A percentile compares a stretch with the other conserved stretches of the same genome.
These are phyloP conservation scores for Ricinus communis DNA, from an alignment of 345 rosid species.

Conservation along the genomic window DNA sequence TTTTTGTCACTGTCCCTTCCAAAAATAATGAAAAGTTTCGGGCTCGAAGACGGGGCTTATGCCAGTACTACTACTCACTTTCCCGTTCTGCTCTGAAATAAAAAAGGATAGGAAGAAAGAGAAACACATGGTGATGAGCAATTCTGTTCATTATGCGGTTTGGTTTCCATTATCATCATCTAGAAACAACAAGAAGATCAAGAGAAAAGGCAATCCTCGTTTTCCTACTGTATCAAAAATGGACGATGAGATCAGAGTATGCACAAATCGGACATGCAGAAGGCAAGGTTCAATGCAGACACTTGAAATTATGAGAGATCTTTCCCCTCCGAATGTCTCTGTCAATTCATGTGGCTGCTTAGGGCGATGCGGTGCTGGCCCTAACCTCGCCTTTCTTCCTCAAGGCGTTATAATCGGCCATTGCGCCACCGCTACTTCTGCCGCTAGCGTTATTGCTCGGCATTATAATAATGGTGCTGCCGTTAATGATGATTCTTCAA, in stretches of 20 bases:
- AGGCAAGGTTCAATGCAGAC: slow-evolving; percentile 73
- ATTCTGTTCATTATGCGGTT: too few species aligned
- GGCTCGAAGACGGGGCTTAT: too few species aligned
- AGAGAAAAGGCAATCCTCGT: not conserved
- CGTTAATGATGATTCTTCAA: slow-evolving; percentile 29
- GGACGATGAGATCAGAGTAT: slow-evolving; percentile 21
- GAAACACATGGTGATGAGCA: too few species aligned
- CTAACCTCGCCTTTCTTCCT: slow-evolving; percentile 74
- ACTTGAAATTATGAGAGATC: slow-evolving; percentile 53
- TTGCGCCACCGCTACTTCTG: slow-evolving; percentile 68
- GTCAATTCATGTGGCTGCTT: slow-evolving; percentile 71
- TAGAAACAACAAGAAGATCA: too few species aligned
- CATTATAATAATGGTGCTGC: slow-evolving; percentile 9
- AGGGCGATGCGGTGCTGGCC: slow-evolving; percentile 88
- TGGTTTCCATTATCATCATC: too few species aligned
- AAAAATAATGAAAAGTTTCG: too few species aligned
- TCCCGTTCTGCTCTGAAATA: too few species aligned
- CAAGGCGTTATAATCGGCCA: slow-evolving; percentile 57
- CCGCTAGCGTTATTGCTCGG: slow-evolving; percentile 50
- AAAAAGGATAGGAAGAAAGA: too few species aligned
- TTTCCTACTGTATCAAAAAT: not conserved
- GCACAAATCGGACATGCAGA: slow-evolving; percentile 46
- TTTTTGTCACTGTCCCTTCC: too few species aligned
- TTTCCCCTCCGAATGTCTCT: slow-evolving; percentile 60
- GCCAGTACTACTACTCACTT: too few species aligned